Evolutionary conservation across 176 grass and related monocot genomes (phyloP).

Genomic region (Aegilops longissima): DNA sequence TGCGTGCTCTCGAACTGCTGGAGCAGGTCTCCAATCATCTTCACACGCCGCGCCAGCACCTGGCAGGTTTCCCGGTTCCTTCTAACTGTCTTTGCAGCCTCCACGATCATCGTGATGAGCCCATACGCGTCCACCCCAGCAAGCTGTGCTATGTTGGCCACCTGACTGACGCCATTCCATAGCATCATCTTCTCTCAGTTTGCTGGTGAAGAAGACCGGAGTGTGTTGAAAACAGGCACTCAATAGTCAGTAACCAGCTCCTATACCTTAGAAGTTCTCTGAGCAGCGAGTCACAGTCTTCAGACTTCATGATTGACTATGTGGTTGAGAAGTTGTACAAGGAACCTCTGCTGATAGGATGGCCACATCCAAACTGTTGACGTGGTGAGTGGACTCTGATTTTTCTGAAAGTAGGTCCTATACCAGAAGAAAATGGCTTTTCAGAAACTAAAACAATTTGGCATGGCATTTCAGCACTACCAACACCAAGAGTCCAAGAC

Average conservation of each 20-base stretch:
- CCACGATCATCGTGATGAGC: conserved; percentile 58
- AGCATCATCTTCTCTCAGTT: conserved; percentile 40
- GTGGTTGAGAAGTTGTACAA: neutral
- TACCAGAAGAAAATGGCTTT: neutral
- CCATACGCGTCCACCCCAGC: conserved; percentile 62
- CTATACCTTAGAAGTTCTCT: neutral
- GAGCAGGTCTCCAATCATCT: conserved; percentile 71
- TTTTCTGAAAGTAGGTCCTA: neutral
- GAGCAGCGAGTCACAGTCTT: neutral
- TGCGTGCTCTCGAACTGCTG: conserved; percentile 48
- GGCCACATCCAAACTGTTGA: neutral
- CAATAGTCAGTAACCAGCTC: neutral
- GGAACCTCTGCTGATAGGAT: neutral
- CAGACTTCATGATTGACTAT: neutral
- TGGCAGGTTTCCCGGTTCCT: conserved; percentile 57
- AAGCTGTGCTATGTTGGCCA: conserved; percentile 56
- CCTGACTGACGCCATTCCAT: conserved; percentile 21
- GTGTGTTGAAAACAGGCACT: neutral
- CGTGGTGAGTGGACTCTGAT: neutral
- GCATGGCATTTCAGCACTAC: neutral
- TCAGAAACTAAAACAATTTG: neutral
- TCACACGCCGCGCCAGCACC: conserved; percentile 47
- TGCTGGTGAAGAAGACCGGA: neutral
- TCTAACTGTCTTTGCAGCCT: conserved; percentile 46
- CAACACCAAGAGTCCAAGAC: neutral